Base-by-base conservation (phyloP, 176 grass and related monocot genomes). In the Thalia dealbata region DNA sequence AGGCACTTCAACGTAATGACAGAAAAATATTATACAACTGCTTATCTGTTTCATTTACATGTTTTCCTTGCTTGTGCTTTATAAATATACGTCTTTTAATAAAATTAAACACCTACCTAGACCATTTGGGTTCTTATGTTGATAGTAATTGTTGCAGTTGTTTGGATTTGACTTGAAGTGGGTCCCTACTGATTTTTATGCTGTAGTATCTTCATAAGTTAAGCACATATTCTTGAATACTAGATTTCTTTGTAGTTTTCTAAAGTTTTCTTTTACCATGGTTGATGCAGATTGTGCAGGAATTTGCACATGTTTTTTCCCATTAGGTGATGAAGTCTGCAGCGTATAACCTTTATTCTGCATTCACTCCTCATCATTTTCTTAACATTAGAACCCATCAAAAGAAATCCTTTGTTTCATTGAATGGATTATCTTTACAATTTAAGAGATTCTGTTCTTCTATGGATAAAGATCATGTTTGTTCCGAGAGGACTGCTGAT, bases 251-350 rank as follows among this genome's bases (percentile, higher is more conserved):
- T 30, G 27, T 64, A 32, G 12, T 64, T 32, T 64, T 3, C 24
- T 35, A 65, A 65, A 19, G 14, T 35, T 18, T 65, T 64, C 27
- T 32, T 18, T 64, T 28, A 26, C 26, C 13, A 18, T 29, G 62
- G 18, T 73, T 59, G 5, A 14, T 73, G 71, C 71, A 60, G 48
- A 11, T 30, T 70, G 16, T 22, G 16, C 72, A 75, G 28, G 11
- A 61, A 68, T 23, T 45, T 13, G 5, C 32, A 0, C 38, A 18
- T 43, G 35, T 11, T 41, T 75, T 42, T 44, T 44, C 10, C 25
- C 25, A 55, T 60, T 23, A 45, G 41, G 41, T 61, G 58, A 75
- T 75, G 73, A 75, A 63, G 38, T 62, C 73, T 46, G 21, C 56
- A 50, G n/a, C 46, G 28, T 48, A 75, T 46, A 30, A 11, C 8